Percentiles rank a stretch among this genome's conserved stretches.
Conservation (phyloP, 2,329 filamentous ascomycete genomes). For the Fusarium avenaceum region DNA sequence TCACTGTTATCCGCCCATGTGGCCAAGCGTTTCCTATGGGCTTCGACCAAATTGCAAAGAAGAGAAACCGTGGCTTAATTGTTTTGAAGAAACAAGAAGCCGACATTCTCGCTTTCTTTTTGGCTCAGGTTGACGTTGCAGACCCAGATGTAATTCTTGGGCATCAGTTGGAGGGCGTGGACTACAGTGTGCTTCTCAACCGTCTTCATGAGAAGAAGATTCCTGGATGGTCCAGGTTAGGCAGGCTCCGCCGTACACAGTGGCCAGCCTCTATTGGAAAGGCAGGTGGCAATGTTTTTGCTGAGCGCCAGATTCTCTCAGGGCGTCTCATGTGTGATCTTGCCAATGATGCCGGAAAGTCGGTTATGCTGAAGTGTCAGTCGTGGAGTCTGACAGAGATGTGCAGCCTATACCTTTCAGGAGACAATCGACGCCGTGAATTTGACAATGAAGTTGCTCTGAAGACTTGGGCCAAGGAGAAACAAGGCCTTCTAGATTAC, state of each 20-base stretch:
- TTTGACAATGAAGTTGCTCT: conserved; percentile 90
- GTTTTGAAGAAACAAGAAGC: conserved; percentile 86
- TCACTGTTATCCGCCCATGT: conserved; percentile 89
- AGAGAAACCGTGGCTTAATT: conserved; percentile 81
- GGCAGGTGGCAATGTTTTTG: conserved; percentile 90
- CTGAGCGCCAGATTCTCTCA: conserved; percentile 88
- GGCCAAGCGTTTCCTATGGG: conserved; percentile 83
- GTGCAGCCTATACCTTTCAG: conserved; percentile 88
- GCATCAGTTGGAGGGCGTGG: conserved; percentile 96
- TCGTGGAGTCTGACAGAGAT: conserved; percentile 99
- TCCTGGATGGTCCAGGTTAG: conserved; percentile 93
- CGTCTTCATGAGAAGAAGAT: conserved; percentile 91
- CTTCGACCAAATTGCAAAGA: conserved; percentile 81
- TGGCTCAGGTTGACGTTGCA: conserved; percentile 87
- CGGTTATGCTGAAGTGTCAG: conserved; percentile 95
- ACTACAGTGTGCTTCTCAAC: conserved; percentile 91
- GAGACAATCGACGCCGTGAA: conserved; percentile 80
- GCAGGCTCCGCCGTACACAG: conserved; percentile 82
- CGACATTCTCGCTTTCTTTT: conserved; percentile 87
- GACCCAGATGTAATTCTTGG: conserved; percentile 96
- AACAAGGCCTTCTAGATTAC: conserved; percentile 91
- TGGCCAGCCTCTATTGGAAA: conserved; percentile 93
- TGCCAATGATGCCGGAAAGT: conserved; percentile 96
- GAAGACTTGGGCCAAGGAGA: conserved; percentile 82
- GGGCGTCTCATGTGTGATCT: conserved; percentile 93